Evolutionary conservation across 352 stramenopile genomes (phyloP), one percentile per base, ranked within the genome.

Genomic region (Phytophthora sansomeana): DNA sequence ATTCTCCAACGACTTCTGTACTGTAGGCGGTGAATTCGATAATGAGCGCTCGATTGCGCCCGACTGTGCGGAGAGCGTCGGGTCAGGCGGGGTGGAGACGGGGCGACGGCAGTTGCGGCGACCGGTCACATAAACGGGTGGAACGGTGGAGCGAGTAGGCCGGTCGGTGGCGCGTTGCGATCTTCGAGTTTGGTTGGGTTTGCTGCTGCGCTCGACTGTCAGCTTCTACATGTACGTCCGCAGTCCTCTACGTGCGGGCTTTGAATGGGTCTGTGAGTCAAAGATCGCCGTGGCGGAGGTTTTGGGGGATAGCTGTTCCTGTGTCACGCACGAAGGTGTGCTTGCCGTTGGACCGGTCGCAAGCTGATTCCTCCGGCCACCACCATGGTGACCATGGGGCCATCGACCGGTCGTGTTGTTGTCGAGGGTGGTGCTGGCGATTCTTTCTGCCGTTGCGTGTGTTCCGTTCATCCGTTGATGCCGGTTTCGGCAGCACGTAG

Each of bases 11-110:
- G n/a, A n/a, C n/a, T n/a, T n/a, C n/a, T n/a, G n/a, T n/a, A n/a
- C n/a, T 55, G 28, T 44, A 26, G 38, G 13, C 1, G 30, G 35
- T 11, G 19, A 62, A 68, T 52, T 47, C 51, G 38, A 62, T 36
- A 62, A 36, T 68, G 46, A 68, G 30, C 33, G 3, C 50, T 52
- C 2, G 38, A 65, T 65, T 62, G 43, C 43, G 61, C 29, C 29
- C 19, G 17, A 28, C 50, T 14, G 36, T 42, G 11, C 6, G 13
- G 24, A 67, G 49, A n/a, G n/a, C 32, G 38, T 55, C 33, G 29
- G 50, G 56, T 64, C 56, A 64, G 29, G 4, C 26, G 43, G 14
- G 51, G 43, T 39, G 60, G 41, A 52, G 30, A 57, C 58, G 30
- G 6, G 41, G 39, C 41, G 29, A 42, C 8, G 26, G 48, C 58